Conservation (phyloP, 2,329 filamentous ascomycete species). For the Fusarium sublunatum region DNA sequence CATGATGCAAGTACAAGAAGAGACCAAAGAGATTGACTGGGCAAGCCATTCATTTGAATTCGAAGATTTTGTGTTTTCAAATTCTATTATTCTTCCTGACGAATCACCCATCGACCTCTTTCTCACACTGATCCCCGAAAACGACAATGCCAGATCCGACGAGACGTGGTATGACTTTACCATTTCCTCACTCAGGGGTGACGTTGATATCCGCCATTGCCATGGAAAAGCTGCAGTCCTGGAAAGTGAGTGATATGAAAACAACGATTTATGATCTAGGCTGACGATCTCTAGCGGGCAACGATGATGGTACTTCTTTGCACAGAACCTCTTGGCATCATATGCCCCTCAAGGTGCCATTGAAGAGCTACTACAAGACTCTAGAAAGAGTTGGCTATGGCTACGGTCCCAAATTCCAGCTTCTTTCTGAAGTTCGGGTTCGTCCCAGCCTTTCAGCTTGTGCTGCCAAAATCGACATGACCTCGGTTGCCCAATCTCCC, state of each 20-base stretch:
- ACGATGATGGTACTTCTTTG: not conserved
- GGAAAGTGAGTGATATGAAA: slow-evolving; percentile 19
- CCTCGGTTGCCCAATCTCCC: slow-evolving; percentile 26
- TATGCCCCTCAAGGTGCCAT: slow-evolving; percentile 37
- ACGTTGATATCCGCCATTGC: slow-evolving; percentile 42
- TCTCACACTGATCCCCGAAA: slow-evolving; percentile 37
- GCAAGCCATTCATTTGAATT: slow-evolving; percentile 34
- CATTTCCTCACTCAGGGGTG: slow-evolving; percentile 41
- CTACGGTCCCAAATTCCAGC: slow-evolving; percentile 42
- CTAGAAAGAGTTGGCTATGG: slow-evolving; percentile 41
- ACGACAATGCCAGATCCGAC: slow-evolving; percentile 29
- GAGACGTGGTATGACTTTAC: slow-evolving; percentile 41
- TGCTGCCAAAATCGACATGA: slow-evolving; percentile 40
- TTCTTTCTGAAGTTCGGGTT: slow-evolving; percentile 39
- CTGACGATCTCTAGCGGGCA: slow-evolving; percentile 15
- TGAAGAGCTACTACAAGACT: slow-evolving; percentile 43
- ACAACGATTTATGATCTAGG: not conserved
- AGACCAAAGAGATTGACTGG: slow-evolving; percentile 38
- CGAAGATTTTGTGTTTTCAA: slow-evolving; percentile 42
- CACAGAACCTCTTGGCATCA: slow-evolving; percentile 39
- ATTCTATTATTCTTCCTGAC: slow-evolving; percentile 43
- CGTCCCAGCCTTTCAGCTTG: slow-evolving; percentile 38
- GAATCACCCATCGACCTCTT: slow-evolving; percentile 38
- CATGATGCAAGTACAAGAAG: slow-evolving; percentile 42
- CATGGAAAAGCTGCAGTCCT: slow-evolving; percentile 34